Evolutionary conservation across 1,284 basidiomycete genomes (phyloP).

Genomic region (Ustilago trichophora): DNA sequence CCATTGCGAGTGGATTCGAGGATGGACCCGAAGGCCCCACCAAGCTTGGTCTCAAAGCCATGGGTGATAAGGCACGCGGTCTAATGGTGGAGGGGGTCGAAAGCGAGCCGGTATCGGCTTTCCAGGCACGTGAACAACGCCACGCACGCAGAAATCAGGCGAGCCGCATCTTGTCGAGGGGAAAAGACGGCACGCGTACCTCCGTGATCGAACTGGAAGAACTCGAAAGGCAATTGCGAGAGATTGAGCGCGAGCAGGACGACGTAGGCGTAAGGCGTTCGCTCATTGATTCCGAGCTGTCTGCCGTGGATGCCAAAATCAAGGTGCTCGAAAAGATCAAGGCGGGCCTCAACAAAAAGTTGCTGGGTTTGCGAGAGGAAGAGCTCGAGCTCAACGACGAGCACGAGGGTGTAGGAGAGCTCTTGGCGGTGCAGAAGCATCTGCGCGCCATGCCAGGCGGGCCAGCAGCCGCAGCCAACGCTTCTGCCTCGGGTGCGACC

Average conservation of each 20-base stretch:
- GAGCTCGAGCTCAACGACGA: slow-evolving; percentile 92
- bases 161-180: slow-evolving; percentile 39
- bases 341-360: slow-evolving; percentile 80
- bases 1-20: slow-evolving; percentile 41
- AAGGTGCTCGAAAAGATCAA: slow-evolving; percentile 83
- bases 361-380: slow-evolving; percentile 89
- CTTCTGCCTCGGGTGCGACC: slow-evolving; percentile 31
- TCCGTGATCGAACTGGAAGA: slow-evolving; percentile 53
- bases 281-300: slow-evolving; percentile 50
- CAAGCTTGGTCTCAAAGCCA: slow-evolving; percentile 55
- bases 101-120: slow-evolving; percentile 31
- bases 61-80: slow-evolving; percentile 59
- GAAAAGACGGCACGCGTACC: slow-evolving; percentile 34
- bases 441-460: slow-evolving; percentile 63
- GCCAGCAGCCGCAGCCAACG: slow-evolving; percentile 51
- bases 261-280: slow-evolving; percentile 52
- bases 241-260: slow-evolving; percentile 60
- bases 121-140: slow-evolving; percentile 47
- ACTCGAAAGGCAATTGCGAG: slow-evolving; percentile 58
- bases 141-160: slow-evolving; percentile 43
- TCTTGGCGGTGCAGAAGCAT: slow-evolving; percentile 60
- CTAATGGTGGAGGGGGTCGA: slow-evolving; percentile 51
- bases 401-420: slow-evolving; percentile 54
- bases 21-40: slow-evolving; percentile 45
- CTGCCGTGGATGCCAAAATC: slow-evolving; percentile 55